Conservation (phyloP, 768 basidiomycete species). For the Crassisporium funariophilum region DNA sequence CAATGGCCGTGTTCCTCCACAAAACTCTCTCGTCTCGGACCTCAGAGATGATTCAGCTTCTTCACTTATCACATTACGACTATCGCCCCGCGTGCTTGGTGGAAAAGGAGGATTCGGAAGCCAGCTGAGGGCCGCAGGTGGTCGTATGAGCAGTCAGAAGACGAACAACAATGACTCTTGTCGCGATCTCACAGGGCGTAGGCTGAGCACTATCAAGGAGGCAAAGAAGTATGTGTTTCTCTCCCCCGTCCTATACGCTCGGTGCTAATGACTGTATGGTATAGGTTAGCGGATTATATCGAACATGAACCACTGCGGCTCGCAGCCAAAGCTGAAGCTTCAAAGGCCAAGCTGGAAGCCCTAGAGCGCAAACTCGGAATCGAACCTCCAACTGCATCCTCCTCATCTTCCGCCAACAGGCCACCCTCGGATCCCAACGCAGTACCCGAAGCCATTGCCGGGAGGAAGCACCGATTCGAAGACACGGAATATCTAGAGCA, state of each 20-base stretch:
- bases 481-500: slow-evolving; percentile 93
- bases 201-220: slow-evolving; percentile 93
- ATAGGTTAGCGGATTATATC: slow-evolving; percentile 81
- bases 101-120: slow-evolving; percentile 99
- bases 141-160: slow-evolving; percentile 96
- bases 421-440: slow-evolving; percentile 30
- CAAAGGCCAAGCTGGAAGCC: slow-evolving; percentile 80
- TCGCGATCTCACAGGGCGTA: slow-evolving; percentile 85
- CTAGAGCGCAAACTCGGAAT: slow-evolving; percentile 86
- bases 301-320: slow-evolving; percentile 82
- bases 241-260: not conserved
- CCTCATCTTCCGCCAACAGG: slow-evolving; percentile 32
- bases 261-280: slow-evolving; percentile 1
- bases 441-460: slow-evolving; percentile 51
- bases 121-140: slow-evolving; percentile 94
- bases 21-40: slow-evolving; percentile 27
- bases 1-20: slow-evolving; percentile 33
- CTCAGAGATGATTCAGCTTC: slow-evolving; percentile 20
- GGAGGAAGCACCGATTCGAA: slow-evolving; percentile 88
- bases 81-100: slow-evolving; percentile 76
- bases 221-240: slow-evolving; percentile 77
- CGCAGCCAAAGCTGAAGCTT: slow-evolving; percentile 74
- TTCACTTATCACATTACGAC: slow-evolving; percentile 62
- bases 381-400: too few relatives aligned
- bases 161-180: slow-evolving; percentile 95